Conservation (phyloP, 2,329 filamentous ascomycete species). For the Penicillium sp. region DNA sequence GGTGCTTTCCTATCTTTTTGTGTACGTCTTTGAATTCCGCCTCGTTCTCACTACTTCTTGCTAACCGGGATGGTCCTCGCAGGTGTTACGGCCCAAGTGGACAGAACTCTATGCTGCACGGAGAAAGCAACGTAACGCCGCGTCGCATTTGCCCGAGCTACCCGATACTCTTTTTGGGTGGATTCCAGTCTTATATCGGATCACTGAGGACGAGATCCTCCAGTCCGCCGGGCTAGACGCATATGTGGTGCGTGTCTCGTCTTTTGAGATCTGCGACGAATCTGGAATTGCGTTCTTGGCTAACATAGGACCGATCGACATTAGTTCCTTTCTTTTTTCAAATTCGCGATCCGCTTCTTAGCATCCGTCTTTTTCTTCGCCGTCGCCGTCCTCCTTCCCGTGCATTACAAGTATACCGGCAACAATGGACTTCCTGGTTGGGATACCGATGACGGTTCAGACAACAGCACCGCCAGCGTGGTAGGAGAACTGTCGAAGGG, state of each 20-base stretch:
- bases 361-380: slow-evolving; percentile 78
- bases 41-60: background rate
- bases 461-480: slow-evolving; percentile 28
- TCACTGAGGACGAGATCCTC: slow-evolving; percentile 86
- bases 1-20: slow-evolving; percentile 48
- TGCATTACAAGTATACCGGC: slow-evolving; percentile 69
- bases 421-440: slow-evolving; percentile 40
- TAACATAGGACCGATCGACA: background rate
- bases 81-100: slow-evolving; percentile 90
- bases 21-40: slow-evolving; percentile 30
- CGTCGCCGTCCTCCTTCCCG: slow-evolving; percentile 74
- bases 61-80: slow-evolving; percentile 14
- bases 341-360: slow-evolving; percentile 86
- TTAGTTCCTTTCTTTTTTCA: slow-evolving; percentile 88
- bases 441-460: slow-evolving; percentile 30
- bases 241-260: slow-evolving; percentile 66
- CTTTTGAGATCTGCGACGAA: too few relatives aligned
- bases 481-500: slow-evolving; percentile 18
- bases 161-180: slow-evolving; percentile 87
- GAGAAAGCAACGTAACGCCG: slow-evolving; percentile 69
- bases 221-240: slow-evolving; percentile 90
- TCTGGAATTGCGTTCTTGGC: background rate
- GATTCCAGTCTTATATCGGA: slow-evolving; percentile 80
- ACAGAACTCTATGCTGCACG: slow-evolving; percentile 84
- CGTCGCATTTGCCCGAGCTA: slow-evolving; percentile 68